Base-by-base conservation (phyloP, 2,329 filamentous ascomycete species). In the Byssothecium circinans region DNA sequence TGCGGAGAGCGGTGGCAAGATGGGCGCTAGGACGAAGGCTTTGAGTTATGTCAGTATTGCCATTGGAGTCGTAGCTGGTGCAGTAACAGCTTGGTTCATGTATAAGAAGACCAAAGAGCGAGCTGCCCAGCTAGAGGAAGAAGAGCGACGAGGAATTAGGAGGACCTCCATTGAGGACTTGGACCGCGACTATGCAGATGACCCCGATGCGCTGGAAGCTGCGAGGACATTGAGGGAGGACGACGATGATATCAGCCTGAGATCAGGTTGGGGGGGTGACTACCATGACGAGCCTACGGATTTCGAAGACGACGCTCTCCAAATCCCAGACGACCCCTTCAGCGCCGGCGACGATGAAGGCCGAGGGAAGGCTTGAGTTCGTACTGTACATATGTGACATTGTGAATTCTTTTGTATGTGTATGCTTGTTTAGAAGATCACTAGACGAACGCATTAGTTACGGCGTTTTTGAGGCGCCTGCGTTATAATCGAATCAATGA, bases 21-120 rank as follows among this genome's bases (percentile, higher is more conserved):
- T 97, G 92, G 85, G 88, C 50, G 73, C 81, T 2, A 79, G 80
- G 53, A 88, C 89, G 54, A 94, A 91, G 69, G 79, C 84, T 22
- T 77, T 97, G 61, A 95, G 94, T 72, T 96, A 95, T 68, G 71
- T 86, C 19, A 87, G 85, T 73, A 96, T 97, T 70, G 65, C 83
- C 12, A 70, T 91, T 48, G 88, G 89, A 22, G 81, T 82, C 41
- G 63, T 82, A 18, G 75, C 95, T 11, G 94, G 94, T 37, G 74
- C 87, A 18, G 80, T 76, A 20, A 91, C 94, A 2, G 92, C 90
- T 14, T 87, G 84, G 71, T 78, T 95, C 71, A 95, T 99, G 67
- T 99, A 96, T 75, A 81, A 80, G 60, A 79, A 77, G 52, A 79
- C 77, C 10, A 75, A 74, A 53, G 65, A 73, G 43, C 63, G 77